Conservation (phyloP, 331 rosid genomes). For the Quercus lobata region DNA sequence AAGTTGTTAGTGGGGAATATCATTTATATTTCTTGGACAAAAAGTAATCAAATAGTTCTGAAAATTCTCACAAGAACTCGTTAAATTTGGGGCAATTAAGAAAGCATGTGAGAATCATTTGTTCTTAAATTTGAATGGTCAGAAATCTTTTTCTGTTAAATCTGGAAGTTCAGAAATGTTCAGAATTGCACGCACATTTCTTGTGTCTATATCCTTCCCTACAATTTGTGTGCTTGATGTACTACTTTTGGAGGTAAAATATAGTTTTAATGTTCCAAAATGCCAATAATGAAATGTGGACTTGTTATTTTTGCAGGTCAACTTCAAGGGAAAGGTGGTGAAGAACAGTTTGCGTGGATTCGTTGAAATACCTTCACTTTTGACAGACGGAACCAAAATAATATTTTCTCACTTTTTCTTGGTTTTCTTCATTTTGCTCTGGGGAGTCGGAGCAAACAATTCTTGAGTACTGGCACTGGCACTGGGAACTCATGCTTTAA, state of each 20-base stretch:
- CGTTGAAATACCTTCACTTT: constrained; percentile 50
- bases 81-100: not conserved
- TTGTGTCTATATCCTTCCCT: not conserved
- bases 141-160: not conserved
- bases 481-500: constrained; percentile 45
- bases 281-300: constrained; percentile 16
- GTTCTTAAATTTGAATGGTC: not conserved
- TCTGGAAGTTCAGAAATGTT: not conserved
- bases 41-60: not conserved
- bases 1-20: not conserved
- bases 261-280: constrained; percentile 8
- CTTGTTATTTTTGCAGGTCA: constrained; percentile 49
- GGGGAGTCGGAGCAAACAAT: constrained; percentile 61
- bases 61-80: not conserved
- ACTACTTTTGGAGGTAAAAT: not conserved
- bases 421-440: constrained; percentile 60
- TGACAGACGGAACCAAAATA: constrained; percentile 66
- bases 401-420: constrained; percentile 49
- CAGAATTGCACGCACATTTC: not conserved
- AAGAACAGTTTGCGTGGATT: constrained; percentile 47
- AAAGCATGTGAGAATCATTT: not conserved
- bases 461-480: constrained; percentile 53
- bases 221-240: not conserved
- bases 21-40: not conserved
- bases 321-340: constrained; percentile 89